Base-by-base conservation (phyloP, 2,329 filamentous ascomycete species). In the Ceratocystis papillata region DNA sequence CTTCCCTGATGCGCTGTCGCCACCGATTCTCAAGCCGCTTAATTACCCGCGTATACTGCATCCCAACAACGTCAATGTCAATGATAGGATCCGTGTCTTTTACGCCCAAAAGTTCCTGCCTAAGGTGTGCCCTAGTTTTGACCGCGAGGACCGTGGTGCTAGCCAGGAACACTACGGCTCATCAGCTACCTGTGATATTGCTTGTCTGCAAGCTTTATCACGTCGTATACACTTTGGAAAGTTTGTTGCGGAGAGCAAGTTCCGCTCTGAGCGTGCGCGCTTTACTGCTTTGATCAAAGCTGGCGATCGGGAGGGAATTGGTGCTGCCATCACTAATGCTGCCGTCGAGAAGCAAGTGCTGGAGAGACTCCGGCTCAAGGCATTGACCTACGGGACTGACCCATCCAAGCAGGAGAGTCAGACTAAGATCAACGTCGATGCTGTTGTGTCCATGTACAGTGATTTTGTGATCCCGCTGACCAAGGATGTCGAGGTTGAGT, bases 401-500 rank as follows among this genome's bases (percentile, higher is more conserved):
- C 92, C 94, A 0, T 88, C 87, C 62, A 79, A 83, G 69, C 77
- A 77, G 12, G 78, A 79, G 12, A 81, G 80, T n/a, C 78, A 80
- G 66, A 80, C 79, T 70, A 97, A 97, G 81, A 95, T 99, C 72
- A 86, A 97, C 73, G 89, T 89, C 1, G 90, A 97, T 68, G 92
- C 92, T 0, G 90, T 96, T 28, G 90, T 96, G 63, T 81, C 82
- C 69, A 93, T 96, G 87, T 96, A 96, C 78, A 85, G 85, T 81
- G 84, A 96, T 75, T 89, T 89, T 77, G 92, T 99, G 68, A 99
- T 99, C 71, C 94, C 94, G 0, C 77, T 97, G 75, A 99, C 94
- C n/a, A 99, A 99, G 76, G 88, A 91, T 69, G 93, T 99, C 50
- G 94, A 99, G 79, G 91, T 99, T 8, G 94, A 99, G 72, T 99